Percentiles rank a stretch among this genome's conserved stretches.
Evolutionary conservation across 2,329 filamentous ascomycete species (phyloP).

Genomic region (Diaporthe destruens): DNA sequence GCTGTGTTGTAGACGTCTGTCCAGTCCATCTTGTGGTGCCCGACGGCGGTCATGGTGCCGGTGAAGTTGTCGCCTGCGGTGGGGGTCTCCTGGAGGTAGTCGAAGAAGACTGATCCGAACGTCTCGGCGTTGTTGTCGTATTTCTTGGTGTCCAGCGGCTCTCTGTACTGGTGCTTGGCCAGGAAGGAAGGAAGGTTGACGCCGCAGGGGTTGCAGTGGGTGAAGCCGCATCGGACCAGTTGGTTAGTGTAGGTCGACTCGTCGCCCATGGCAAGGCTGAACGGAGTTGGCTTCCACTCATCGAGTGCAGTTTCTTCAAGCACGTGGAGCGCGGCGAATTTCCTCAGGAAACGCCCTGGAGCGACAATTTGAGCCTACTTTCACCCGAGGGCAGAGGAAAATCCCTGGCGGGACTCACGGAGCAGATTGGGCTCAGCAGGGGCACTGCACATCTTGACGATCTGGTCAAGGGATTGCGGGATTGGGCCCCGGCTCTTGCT

Average conservation of each 20-base stretch:
- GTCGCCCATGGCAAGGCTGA: conserved; percentile 50
- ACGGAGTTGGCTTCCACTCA: conserved; percentile 49
- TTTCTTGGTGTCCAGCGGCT: conserved; percentile 47
- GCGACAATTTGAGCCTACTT: not conserved
- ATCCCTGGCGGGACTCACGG: conserved; percentile 41
- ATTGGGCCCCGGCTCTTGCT: conserved; percentile 43
- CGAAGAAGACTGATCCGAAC: conserved; percentile 51
- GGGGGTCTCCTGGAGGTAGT: conserved; percentile 48
- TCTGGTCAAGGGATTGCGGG: conserved; percentile 47
- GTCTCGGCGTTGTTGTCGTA: conserved; percentile 45
- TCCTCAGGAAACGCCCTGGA: conserved; percentile 48
- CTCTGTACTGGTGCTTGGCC: conserved; percentile 50
- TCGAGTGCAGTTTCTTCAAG: conserved; percentile 50
- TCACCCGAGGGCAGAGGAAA: not conserved
- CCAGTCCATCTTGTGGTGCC: conserved; percentile 52
- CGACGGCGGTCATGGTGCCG: conserved; percentile 53
- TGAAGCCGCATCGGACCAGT: conserved; percentile 14
- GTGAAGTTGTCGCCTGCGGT: conserved; percentile 50
- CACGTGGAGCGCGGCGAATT: conserved; percentile 49
- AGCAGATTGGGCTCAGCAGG: conserved; percentile 48
- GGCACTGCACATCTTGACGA: conserved; percentile 46
- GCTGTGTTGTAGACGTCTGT: conserved; percentile 49
- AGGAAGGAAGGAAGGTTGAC: conserved; percentile 49
- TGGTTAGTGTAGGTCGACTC: conserved; percentile 35
- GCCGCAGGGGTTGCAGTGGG: not conserved